Conservation (phyloP, 2,329 filamentous ascomycete genomes). For the Pseudogymnoascus sp. region DNA sequence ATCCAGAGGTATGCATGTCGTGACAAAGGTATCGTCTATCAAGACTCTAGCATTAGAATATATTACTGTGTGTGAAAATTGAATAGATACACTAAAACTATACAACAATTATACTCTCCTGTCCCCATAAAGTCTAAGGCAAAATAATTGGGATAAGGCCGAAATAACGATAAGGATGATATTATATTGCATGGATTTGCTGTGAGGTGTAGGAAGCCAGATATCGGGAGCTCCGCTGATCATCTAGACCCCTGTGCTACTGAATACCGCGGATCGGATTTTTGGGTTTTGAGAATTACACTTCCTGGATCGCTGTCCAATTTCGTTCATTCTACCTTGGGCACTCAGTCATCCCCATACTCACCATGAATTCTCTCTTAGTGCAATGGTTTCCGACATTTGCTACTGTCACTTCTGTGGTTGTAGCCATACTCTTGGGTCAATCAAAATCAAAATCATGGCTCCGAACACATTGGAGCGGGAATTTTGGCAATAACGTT, state of each 20-base stretch:
- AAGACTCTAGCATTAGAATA: neutral
- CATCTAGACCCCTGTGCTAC: neutral
- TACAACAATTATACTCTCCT: neutral
- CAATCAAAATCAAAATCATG: constrained; percentile 11
- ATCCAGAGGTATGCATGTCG: neutral
- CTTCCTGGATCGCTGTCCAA: neutral
- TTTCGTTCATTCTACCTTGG: neutral
- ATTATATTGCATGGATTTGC: neutral
- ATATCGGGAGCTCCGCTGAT: constrained; percentile 1
- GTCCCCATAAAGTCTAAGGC: neutral
- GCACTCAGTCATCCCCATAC: neutral
- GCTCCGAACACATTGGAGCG: constrained; percentile 8
- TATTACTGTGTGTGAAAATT: neutral
- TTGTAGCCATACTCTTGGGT: constrained; percentile 6
- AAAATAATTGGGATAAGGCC: neutral
- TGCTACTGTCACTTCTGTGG: constrained; percentile 1
- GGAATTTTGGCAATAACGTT: neutral
- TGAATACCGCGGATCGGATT: neutral
- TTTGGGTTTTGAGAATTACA: neutral
- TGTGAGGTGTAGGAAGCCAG: neutral
- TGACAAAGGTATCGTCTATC: neutral
- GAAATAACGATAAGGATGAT: neutral
- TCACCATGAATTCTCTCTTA: constrained; percentile 15
- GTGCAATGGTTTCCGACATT: constrained; percentile 15
- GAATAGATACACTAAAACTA: neutral